Conservation (phyloP, 192 early-diverging fungal species). For the Coemansia sp. region DNA sequence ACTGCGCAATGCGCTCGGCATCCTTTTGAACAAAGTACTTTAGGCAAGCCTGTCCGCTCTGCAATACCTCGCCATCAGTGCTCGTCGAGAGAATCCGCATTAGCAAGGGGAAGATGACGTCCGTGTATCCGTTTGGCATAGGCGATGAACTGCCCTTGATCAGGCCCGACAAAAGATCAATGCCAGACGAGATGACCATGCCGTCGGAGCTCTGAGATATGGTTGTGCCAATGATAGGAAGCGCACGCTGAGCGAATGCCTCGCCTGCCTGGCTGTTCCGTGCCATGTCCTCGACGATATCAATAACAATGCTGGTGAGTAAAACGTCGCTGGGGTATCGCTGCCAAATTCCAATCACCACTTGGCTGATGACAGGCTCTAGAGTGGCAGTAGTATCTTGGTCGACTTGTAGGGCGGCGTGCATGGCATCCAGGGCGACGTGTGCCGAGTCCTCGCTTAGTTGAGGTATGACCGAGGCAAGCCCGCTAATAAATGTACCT, state of each 20-base stretch:
- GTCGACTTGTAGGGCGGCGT: constrained; percentile 62
- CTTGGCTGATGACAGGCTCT: constrained; percentile 72
- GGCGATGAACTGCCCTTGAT: constrained; percentile 74
- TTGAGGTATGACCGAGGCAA: constrained; percentile 45
- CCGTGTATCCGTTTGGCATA: constrained; percentile 69
- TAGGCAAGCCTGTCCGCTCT: constrained; percentile 88
- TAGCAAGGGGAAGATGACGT: constrained; percentile 80
- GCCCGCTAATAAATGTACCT: constrained; percentile 40
- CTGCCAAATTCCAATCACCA: constrained; percentile 80
- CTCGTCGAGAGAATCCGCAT: constrained; percentile 73
- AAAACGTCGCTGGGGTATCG: constrained; percentile 79
- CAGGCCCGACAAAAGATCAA: constrained; percentile 76
- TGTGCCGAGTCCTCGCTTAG: constrained; percentile 58
- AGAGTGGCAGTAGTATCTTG: constrained; percentile 72
- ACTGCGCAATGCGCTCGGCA: constrained; percentile 69
- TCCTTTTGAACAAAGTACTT: constrained; percentile 82
- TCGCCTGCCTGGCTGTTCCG: constrained; percentile 65
- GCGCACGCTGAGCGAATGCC: constrained; percentile 70
- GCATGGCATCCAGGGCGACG: constrained; percentile 54
- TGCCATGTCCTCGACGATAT: constrained; percentile 79
- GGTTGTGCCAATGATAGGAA: constrained; percentile 70
- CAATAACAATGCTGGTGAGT: constrained; percentile 74
- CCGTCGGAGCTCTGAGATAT: constrained; percentile 59
- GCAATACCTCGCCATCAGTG: constrained; percentile 80
- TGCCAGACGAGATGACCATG: constrained; percentile 54